These are phyloP conservation scores for Gymnopilus dilepis DNA, from an alignment of 768 basidiomycete species.

Conservation along the genomic window DNA sequence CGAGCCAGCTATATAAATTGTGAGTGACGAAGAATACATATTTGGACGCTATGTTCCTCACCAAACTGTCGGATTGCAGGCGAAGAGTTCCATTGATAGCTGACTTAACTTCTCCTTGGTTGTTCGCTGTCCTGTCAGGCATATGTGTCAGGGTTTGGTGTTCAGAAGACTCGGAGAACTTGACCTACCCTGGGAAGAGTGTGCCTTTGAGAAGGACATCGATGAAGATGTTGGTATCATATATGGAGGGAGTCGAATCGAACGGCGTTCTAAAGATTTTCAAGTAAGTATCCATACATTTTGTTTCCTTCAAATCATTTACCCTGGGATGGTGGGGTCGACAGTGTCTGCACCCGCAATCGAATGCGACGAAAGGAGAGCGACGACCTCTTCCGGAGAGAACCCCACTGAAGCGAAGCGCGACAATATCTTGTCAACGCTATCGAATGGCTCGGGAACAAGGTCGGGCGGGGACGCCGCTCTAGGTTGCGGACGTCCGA, in stretches of 20 bases:
- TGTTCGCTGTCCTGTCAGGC: slow-evolving; percentile 34
- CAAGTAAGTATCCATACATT: background rate
- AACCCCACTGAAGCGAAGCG: slow-evolving; percentile 42
- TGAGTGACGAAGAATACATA: background rate
- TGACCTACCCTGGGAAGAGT: slow-evolving; percentile 41
- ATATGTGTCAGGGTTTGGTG: background rate
- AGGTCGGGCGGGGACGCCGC: slow-evolving; percentile 32
- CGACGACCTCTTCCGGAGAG: slow-evolving; percentile 38
- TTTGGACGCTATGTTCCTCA: slow-evolving; percentile 14
- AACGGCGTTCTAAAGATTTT: slow-evolving; percentile 26
- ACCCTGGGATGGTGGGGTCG: slow-evolving; percentile 29
- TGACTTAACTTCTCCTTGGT: slow-evolving; percentile 43
- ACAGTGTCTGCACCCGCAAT: slow-evolving; percentile 35
- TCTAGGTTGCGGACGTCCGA: slow-evolving; percentile 39
- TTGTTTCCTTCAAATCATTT: background rate
- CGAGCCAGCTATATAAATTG: slow-evolving; percentile 29
- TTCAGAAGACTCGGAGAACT: too few relatives aligned
- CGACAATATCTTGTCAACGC: slow-evolving; percentile 33
- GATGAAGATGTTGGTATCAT: slow-evolving; percentile 43
- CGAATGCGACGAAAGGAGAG: slow-evolving; percentile 35
- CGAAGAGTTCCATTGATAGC: slow-evolving; percentile 47
- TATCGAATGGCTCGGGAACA: slow-evolving; percentile 25
- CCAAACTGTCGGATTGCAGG: slow-evolving; percentile 45
- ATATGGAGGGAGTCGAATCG: slow-evolving; percentile 47
- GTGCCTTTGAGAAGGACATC: slow-evolving; percentile 50